phyloP scores from a whole-genome alignment of 2,329 filamentous ascomycete genomes.

The Pseudogymnoascus verrucosus region DNA sequence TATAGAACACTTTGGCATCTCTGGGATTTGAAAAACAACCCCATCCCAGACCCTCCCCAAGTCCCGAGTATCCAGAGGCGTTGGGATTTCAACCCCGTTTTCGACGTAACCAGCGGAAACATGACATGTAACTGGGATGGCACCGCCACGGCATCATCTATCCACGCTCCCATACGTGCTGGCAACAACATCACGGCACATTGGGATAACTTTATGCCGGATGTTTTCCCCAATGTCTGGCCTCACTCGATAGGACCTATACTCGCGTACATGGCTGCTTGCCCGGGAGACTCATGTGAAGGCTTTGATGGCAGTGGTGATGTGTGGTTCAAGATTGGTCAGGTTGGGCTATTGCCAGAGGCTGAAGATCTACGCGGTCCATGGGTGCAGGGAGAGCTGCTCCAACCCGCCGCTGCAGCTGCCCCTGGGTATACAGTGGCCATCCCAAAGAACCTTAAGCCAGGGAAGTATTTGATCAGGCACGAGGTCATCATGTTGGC shows the following conservation, averaged over 20 bases:
- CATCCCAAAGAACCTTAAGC: slow-evolving; percentile 10
- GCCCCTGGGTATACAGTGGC: slow-evolving; percentile 3
- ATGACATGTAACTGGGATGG: slow-evolving; percentile 4
- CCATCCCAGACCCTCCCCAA: not conserved
- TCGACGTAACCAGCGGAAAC: not conserved
- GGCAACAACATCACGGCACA: not conserved
- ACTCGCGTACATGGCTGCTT: slow-evolving; percentile 14
- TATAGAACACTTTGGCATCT: not conserved
- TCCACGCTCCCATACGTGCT: not conserved
- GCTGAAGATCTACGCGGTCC: slow-evolving; percentile 9
- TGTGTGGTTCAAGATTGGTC: slow-evolving; percentile 15
- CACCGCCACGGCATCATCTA: not conserved
- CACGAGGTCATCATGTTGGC: slow-evolving; percentile 13
- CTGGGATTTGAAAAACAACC: not conserved
- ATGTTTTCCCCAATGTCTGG: not conserved
- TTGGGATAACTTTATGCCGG: not conserved
- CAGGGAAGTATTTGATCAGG: slow-evolving; percentile 13
- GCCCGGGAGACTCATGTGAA: slow-evolving; percentile 13
- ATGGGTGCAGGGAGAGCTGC: slow-evolving; percentile 11
- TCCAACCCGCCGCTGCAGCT: not conserved
- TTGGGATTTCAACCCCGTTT: slow-evolving; percentile 4
- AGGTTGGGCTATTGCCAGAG: slow-evolving; percentile 10
- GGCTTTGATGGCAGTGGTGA: slow-evolving; percentile 11
- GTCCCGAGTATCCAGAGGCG: not conserved
- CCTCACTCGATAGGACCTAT: slow-evolving; percentile 12